Evolutionary conservation across 2,329 filamentous ascomycete species (phyloP), one percentile per base, ranked within the genome.

Genomic region (Aspergillus sp.): DNA sequence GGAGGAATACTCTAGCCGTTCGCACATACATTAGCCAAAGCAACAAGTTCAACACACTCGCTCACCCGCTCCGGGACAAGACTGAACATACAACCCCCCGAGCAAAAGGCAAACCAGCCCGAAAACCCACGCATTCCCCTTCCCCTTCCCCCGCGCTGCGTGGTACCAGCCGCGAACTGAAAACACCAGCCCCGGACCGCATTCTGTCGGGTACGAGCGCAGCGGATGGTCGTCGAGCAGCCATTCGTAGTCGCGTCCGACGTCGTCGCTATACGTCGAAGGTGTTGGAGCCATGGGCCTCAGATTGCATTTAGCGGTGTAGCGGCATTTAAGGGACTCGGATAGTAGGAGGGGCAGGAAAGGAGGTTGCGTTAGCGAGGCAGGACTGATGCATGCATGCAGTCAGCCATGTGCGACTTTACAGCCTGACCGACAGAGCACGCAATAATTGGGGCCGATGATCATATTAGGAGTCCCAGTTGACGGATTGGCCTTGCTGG

Each of bases 171-270:
- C 37, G 4, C 36, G 24, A 4, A 54, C 14, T 13, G 46, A 44
- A 3, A 34, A 12, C 1, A 34, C 34, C 26, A 56, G 13, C 2
- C 48, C 50, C 2, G 55, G 54, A 30, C 49, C 45, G 35, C 52
- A 57, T 13, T 48, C 42, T 3, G 45, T 47, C 15, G 54, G 55
- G 42, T 53, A 40, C 1, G 50, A 51, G 12, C 55, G 54, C 6
- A 57, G 48, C 5, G 54, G 54, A 33, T 59, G 55, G 15, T 58
- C 55, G 11, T 58, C 52, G 2, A 57, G 36, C 12, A 59, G 30
- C 39, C 47, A 49, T 19, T 49, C 43, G 29, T 50, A 51, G 30
- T 52, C 46, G 24, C 42, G n/a, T 12, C 28, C 34, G 4, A 24
- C 17, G 6, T 24, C 13, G 19, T 14, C 24, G 14, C 17, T 15